These are phyloP conservation scores for Hydrangea macrophylla DNA, from an alignment of 148 eudicot genomes.

Conservation along the genomic window DNA sequence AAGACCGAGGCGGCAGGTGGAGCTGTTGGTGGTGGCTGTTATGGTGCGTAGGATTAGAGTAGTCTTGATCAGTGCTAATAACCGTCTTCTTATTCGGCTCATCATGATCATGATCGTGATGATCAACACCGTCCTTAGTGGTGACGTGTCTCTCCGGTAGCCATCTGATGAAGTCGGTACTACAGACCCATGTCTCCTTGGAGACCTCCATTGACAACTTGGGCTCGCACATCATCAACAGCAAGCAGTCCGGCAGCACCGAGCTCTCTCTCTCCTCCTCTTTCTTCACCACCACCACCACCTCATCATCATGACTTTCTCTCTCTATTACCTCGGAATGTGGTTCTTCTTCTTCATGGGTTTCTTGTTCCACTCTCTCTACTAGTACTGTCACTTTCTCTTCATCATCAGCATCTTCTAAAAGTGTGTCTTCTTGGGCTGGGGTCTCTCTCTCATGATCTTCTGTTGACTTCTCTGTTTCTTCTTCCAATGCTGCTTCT, in stretches of 20 bases:
- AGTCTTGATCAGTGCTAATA: too few species aligned
- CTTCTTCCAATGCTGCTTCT: conserved; percentile 10
- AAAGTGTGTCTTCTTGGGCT: not conserved
- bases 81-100: conserved; percentile 30
- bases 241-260: conserved; percentile 79
- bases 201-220: conserved; percentile 97
- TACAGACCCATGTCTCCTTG: conserved; percentile 88
- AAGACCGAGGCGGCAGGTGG: conserved; percentile 60
- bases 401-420: conserved; percentile 5
- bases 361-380: conserved; percentile 10
- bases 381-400: not conserved
- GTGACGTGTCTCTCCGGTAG: conserved; percentile 37
- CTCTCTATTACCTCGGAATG: too few species aligned
- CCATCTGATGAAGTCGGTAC: conserved; percentile 69
- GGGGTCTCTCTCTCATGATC: conserved; percentile 2
- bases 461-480: not conserved
- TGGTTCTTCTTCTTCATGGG: too few species aligned
- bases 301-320: too few species aligned
- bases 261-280: conserved; percentile 3
- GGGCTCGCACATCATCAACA: conserved; percentile 90
- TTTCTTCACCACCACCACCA: conserved; percentile 4
- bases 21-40: not conserved
- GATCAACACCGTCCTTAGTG: not conserved
- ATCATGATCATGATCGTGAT: too few species aligned
- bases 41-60: conserved; percentile 7